Evolutionary conservation across 371 early-diverging fungal species (phyloP).

Genomic region (Rhizopus arrhizus): DNA sequence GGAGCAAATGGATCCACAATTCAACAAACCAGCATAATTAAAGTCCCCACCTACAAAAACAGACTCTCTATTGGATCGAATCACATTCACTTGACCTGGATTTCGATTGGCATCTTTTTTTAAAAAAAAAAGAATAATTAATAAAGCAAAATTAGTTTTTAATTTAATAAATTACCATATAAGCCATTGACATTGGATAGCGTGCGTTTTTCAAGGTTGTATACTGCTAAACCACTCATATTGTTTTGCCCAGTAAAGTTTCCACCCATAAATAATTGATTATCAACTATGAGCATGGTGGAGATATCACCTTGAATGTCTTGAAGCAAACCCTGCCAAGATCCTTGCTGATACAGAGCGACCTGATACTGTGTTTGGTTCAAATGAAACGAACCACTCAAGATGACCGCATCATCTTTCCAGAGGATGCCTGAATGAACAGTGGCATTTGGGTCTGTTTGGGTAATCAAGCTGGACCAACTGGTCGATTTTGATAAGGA

Average conservation of each 20-base stretch:
- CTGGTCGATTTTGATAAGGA: not conserved
- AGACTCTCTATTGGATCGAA: slow-evolving; percentile 40
- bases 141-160: slow-evolving; percentile 2
- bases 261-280: slow-evolving; percentile 40
- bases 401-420: slow-evolving; percentile 28
- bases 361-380: slow-evolving; percentile 22
- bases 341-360: slow-evolving; percentile 32
- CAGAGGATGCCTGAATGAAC: slow-evolving; percentile 41
- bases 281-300: slow-evolving; percentile 24
- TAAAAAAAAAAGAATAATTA: slow-evolving; percentile 1
- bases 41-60: slow-evolving; percentile 60
- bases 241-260: slow-evolving; percentile 24
- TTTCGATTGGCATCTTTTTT: slow-evolving; percentile 14
- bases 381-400: slow-evolving; percentile 38
- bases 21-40: slow-evolving; percentile 40
- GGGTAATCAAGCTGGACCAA: slow-evolving; percentile 5
- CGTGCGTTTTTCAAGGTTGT: slow-evolving; percentile 24
- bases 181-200: slow-evolving; percentile 27
- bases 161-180: slow-evolving; percentile 19
- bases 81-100: slow-evolving; percentile 44
- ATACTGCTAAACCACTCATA: slow-evolving; percentile 36
- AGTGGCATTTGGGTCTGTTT: slow-evolving; percentile 12
- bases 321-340: slow-evolving; percentile 30
- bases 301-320: slow-evolving; percentile 33
- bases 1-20: slow-evolving; percentile 46